Conservation (phyloP, 169 alveolate genomes). For the Plasmodium blacklocki region DNA sequence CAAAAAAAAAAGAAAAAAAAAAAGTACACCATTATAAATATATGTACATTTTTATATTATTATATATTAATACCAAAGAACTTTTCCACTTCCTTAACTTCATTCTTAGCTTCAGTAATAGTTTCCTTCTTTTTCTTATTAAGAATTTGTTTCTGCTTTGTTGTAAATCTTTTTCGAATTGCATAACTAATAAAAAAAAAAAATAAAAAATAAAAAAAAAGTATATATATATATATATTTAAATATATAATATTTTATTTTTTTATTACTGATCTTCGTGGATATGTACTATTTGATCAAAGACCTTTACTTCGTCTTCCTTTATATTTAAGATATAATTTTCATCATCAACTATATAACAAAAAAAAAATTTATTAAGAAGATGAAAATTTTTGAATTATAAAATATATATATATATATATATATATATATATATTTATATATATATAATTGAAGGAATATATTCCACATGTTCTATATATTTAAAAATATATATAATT, state of each 20-base stretch:
- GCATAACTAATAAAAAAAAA: slow-evolving; percentile 35
- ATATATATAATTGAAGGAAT: too few relatives aligned
- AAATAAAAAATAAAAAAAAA: neutral
- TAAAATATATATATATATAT: neutral
- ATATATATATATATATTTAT: neutral
- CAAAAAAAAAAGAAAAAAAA: too few relatives aligned
- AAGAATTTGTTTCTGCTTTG: slow-evolving; percentile 46
- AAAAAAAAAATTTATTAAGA: neutral
- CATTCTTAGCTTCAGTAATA: slow-evolving; percentile 23
- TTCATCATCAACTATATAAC: slow-evolving; percentile 58
- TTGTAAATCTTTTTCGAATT: slow-evolving; percentile 63
- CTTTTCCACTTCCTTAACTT: slow-evolving; percentile 42
- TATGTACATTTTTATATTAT: too few relatives aligned
- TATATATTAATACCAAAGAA: slow-evolving; percentile 29
- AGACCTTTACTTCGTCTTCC: slow-evolving; percentile 71
- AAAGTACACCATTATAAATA: too few relatives aligned
- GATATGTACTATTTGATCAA: slow-evolving; percentile 36
- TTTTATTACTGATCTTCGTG: slow-evolving; percentile 73
- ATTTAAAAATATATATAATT: neutral
- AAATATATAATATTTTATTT: neutral
- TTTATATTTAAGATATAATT: slow-evolving; percentile 53
- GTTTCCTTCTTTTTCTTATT: slow-evolving; percentile 39
- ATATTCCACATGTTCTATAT: neutral
- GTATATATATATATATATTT: neutral
- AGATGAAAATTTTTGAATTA: neutral